These are phyloP conservation scores for Nepenthes alata DNA, from an alignment of 179 eudicot species.

Conservation along the genomic window DNA sequence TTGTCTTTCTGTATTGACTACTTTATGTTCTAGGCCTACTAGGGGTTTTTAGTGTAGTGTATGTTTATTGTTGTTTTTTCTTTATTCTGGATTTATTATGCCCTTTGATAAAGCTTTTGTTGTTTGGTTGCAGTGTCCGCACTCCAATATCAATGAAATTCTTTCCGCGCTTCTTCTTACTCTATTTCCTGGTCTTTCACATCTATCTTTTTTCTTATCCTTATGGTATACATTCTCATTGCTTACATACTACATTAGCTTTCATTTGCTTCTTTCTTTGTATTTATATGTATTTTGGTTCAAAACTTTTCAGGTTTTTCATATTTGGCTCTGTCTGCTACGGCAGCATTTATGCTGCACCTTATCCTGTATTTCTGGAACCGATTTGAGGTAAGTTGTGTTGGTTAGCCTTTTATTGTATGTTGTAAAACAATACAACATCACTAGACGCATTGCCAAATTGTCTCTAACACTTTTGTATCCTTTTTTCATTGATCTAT, in stretches of 20 bases:
- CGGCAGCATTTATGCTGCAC: slow-evolving; percentile 95
- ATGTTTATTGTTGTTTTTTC: neutral
- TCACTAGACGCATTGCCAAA: no score
- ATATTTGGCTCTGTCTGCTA: slow-evolving; percentile 78
- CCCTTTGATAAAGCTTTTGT: neutral
- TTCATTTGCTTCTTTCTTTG: neutral
- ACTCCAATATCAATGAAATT: slow-evolving; percentile 98
- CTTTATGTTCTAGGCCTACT: neutral
- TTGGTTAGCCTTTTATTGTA: neutral
- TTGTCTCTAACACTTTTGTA: no score
- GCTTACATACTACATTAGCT: slow-evolving; percentile 4
- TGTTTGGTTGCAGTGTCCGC: slow-evolving; percentile 68
- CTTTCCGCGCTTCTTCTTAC: slow-evolving; percentile 95
- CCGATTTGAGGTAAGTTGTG: slow-evolving; percentile 59
- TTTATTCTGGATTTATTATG: neutral
- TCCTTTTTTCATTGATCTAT: no score
- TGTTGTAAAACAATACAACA: no score
- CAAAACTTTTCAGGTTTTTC: slow-evolving; percentile 53
- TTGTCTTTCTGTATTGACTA: neutral
- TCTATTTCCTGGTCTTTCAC: slow-evolving; percentile 90
- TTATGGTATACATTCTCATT: slow-evolving; percentile 45
- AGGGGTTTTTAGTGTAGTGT: no score
- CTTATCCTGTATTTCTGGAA: slow-evolving; percentile 96
- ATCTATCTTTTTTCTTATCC: slow-evolving; percentile 91
- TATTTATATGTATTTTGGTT: slow-evolving; percentile 7